These are phyloP conservation scores for Lumnitzera littorea DNA, from an alignment of 345 rosid genomes.

Conservation along the genomic window DNA sequence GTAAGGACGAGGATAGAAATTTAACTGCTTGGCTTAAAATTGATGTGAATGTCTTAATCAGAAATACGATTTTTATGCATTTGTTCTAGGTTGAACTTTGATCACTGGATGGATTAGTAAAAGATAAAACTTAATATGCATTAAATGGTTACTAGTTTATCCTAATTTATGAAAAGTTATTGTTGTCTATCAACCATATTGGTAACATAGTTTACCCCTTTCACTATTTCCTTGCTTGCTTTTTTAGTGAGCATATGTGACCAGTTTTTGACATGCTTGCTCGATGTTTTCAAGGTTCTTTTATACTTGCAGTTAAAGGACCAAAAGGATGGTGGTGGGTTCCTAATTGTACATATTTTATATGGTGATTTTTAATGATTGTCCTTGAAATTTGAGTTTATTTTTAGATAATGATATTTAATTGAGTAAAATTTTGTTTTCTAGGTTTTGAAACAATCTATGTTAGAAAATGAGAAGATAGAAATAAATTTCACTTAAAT, in stretches of 20 bases:
- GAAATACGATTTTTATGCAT: neutral
- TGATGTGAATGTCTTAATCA: no score
- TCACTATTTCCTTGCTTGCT: neutral
- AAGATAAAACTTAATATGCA: constrained; percentile 91
- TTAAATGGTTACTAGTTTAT: constrained; percentile 92
- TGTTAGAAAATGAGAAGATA: no score
- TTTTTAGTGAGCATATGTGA: neutral
- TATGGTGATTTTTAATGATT: no score
- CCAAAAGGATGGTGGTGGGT: constrained; percentile 93
- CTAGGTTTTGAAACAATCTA: no score
- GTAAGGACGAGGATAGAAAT: no score
- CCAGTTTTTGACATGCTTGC: neutral
- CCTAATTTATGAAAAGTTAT: constrained; percentile 89
- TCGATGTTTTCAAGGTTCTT: constrained; percentile 54
- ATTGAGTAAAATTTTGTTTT: no score
- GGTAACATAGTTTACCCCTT: no score
- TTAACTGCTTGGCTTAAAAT: no score
- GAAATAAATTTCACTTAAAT: no score
- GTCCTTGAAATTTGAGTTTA: no score
- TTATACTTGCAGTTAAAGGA: constrained; percentile 66
- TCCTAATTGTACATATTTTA: constrained; percentile 16
- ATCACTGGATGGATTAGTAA: constrained; percentile 85
- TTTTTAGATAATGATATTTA: no score
- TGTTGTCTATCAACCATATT: neutral
- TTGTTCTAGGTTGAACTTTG: constrained; percentile 72